A percentile compares a stretch with the other conserved stretches of the same genome.
Evolutionary conservation across 1,139 yeast genomes (phyloP).

Genomic region (Protomyces gravidus): DNA sequence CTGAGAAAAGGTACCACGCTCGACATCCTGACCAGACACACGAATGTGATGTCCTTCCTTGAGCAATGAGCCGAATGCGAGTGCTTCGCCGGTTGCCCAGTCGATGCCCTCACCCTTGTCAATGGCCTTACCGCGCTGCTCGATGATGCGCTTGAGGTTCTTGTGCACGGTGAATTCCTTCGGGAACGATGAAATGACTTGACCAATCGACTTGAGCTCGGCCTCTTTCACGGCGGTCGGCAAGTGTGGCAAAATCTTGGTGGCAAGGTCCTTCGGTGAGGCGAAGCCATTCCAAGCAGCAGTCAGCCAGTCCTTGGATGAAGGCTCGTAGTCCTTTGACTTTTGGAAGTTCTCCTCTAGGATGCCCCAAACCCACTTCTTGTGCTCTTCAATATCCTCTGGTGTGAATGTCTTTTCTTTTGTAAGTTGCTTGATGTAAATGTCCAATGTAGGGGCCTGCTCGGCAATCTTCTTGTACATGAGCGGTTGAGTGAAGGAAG

Average conservation of each 20-base stretch:
- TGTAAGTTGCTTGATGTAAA: conserved; percentile 72
- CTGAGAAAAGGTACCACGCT: conserved; percentile 99
- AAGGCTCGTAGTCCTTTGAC: conserved; percentile 85
- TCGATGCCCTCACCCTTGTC: conserved; percentile 92
- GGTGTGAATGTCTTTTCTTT: conserved; percentile 82
- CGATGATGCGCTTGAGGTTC: conserved; percentile 91
- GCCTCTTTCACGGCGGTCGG: conserved; percentile 86
- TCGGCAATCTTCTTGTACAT: conserved; percentile 90
- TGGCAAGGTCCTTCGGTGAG: conserved; percentile 94
- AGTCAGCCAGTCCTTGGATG: conserved; percentile 95
- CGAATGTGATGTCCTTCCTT: conserved; percentile 95
- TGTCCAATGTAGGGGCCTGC: conserved; percentile 82
- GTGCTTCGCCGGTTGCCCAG: conserved; percentile 99
- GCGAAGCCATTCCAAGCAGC: conserved; percentile 99
- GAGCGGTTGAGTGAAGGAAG: conserved; percentile 95
- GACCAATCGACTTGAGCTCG: conserved; percentile 72
- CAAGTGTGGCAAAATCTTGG: conserved; percentile 89
- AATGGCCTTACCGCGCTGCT: conserved; percentile 77
- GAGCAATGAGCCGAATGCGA: conserved; percentile 89
- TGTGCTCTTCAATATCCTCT: conserved; percentile 91
- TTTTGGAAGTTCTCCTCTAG: conserved; percentile 84
- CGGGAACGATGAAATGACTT: conserved; percentile 76
- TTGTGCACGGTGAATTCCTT: conserved; percentile 82
- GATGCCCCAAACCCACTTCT: conserved; percentile 94
- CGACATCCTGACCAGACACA: conserved; percentile 98